Evolutionary conservation across 345 rosid genomes (phyloP).

Genomic region (Populus simonii): DNA sequence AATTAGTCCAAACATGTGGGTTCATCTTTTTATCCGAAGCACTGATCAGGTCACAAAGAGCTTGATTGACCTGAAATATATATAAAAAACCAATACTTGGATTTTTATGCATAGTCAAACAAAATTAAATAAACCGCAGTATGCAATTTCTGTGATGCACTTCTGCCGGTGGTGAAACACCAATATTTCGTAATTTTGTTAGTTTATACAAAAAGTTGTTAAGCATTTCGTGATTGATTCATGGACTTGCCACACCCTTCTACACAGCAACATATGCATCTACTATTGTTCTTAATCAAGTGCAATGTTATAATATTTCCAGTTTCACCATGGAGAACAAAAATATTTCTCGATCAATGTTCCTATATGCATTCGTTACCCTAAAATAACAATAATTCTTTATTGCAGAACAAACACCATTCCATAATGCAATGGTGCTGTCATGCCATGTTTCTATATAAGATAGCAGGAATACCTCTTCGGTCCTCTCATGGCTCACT

Average conservation of each 20-base stretch:
- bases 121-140: not conserved
- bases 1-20: slow-evolving; percentile 73
- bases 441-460: not conserved
- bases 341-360: not conserved
- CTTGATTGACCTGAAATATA: slow-evolving; percentile 75
- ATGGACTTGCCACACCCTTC: no score
- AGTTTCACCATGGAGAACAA: not conserved
- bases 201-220: not conserved
- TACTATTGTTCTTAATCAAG: not conserved
- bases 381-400: not conserved
- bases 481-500: slow-evolving; percentile 83
- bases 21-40: slow-evolving; percentile 55
- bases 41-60: slow-evolving; percentile 64
- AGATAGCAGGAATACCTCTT: slow-evolving; percentile 60
- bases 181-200: not conserved
- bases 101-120: not conserved
- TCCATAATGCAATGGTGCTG: not conserved
- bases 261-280: not conserved
- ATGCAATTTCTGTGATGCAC: not conserved
- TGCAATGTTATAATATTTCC: not conserved
- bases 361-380: not conserved
- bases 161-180: not conserved
- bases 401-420: not conserved
- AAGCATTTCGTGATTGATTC: not conserved
- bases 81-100: not conserved